Evolutionary conservation across 495 filamentous ascomycete species (phyloP).

Genomic region (Penicillium daleae): DNA sequence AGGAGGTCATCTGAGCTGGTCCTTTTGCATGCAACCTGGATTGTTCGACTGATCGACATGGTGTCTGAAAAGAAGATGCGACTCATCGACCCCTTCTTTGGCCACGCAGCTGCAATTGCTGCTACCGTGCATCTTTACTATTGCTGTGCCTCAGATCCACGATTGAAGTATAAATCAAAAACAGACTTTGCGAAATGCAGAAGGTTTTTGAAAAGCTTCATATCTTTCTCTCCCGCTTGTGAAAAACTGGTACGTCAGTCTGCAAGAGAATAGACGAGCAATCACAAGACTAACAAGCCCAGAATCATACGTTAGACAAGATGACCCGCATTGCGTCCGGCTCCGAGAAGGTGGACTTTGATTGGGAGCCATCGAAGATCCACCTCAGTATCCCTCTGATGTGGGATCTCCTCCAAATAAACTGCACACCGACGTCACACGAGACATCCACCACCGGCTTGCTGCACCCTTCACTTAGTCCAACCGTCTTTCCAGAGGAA

Average conservation of each 20-base stretch:
- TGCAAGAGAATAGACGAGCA: background rate
- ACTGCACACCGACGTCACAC: slow-evolving; percentile 32
- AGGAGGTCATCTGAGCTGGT: slow-evolving; percentile 49
- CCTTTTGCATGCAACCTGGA: slow-evolving; percentile 50
- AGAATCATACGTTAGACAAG: slow-evolving; percentile 47
- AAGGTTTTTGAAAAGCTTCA: slow-evolving; percentile 46
- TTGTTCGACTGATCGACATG: slow-evolving; percentile 55
- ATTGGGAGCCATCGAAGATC: slow-evolving; percentile 51
- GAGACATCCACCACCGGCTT: slow-evolving; percentile 36
- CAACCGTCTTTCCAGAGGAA: slow-evolving; percentile 30
- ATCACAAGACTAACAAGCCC: slow-evolving; percentile 3
- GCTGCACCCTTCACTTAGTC: slow-evolving; percentile 39
- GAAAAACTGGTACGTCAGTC: slow-evolving; percentile 35
- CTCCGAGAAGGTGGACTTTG: slow-evolving; percentile 45
- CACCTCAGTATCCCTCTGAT: slow-evolving; percentile 55
- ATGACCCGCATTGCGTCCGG: slow-evolving; percentile 49
- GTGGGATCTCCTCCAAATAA: slow-evolving; percentile 52
- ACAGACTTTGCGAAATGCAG: slow-evolving; percentile 50
- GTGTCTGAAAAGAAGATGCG: slow-evolving; percentile 48
- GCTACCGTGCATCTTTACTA: slow-evolving; percentile 53
- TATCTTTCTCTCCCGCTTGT: slow-evolving; percentile 45
- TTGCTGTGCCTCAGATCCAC: slow-evolving; percentile 47
- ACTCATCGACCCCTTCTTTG: slow-evolving; percentile 50
- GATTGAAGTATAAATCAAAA: slow-evolving; percentile 51
- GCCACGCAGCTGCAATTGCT: slow-evolving; percentile 47